Evolutionary conservation across 768 basidiomycete species (phyloP).

Genomic region (Leccinum disarticulatum): DNA sequence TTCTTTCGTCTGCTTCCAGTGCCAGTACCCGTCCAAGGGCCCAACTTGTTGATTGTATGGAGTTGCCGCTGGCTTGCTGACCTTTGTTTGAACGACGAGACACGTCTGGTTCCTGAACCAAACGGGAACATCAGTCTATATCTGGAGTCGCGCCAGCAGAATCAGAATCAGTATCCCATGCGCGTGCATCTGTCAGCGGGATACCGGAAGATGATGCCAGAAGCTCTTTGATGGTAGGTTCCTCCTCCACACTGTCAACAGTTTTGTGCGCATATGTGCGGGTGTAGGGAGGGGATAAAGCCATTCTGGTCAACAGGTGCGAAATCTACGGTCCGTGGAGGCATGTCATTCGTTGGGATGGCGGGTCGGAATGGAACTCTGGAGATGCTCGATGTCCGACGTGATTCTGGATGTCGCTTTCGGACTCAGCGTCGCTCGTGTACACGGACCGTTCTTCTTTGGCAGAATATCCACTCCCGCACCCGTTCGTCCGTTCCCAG

Average conservation of each 20-base stretch:
- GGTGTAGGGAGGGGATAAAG: conserved; percentile 19
- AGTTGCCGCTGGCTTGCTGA: not conserved
- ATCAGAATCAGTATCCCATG: conserved; percentile 33
- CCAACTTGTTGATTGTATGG: not conserved
- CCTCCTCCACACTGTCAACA: conserved; percentile 14
- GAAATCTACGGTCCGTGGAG: not conserved
- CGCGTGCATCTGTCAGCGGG: conserved; percentile 27
- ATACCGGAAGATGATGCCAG: conserved; percentile 19
- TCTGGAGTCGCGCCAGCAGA: conserved; percentile 1
- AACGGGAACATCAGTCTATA: not conserved
- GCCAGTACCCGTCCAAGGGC: not conserved
- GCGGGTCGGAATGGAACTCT: not conserved
- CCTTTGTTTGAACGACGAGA: conserved; percentile 6
- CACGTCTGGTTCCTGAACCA: not conserved
- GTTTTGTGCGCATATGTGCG: not conserved
- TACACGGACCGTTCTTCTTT: conserved; percentile 21
- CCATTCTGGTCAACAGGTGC: conserved; percentile 1
- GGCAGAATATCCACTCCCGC: conserved; percentile 26
- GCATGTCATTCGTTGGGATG: not conserved
- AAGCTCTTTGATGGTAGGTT: conserved; percentile 30
- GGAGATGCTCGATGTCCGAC: not conserved
- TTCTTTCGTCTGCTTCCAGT: conserved; percentile 11
- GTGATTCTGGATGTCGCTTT: conserved; percentile 14
- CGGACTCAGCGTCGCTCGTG: conserved; percentile 26
- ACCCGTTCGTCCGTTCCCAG: conserved; percentile 32